Conservation (phyloP, 1,284 basidiomycete genomes). For the Puccinia brachypodii region DNA sequence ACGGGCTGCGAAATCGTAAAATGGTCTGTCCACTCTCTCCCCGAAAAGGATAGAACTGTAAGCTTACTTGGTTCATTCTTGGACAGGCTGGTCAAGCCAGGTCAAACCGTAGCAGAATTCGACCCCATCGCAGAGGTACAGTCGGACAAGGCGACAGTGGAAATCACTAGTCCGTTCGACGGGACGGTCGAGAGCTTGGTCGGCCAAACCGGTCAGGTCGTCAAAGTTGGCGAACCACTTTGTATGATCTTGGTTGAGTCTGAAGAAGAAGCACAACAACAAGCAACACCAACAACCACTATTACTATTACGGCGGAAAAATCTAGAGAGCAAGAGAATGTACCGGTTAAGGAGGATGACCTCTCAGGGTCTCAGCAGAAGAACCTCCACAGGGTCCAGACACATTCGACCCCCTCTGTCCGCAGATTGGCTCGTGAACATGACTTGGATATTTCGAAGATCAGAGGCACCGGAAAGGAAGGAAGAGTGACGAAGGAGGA, state of each 20-base stretch:
- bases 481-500: slow-evolving; percentile 76
- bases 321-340: not conserved
- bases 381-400: slow-evolving; percentile 49
- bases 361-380: slow-evolving; percentile 51
- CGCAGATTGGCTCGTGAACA: slow-evolving; percentile 72
- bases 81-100: slow-evolving; percentile 66
- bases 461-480: slow-evolving; percentile 71
- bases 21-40: slow-evolving; percentile 49
- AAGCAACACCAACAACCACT: not conserved
- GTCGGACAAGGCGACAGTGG: slow-evolving; percentile 90
- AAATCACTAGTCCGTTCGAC: slow-evolving; percentile 85
- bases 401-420: slow-evolving; percentile 74
- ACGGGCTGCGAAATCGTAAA: slow-evolving; percentile 57
- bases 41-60: no score
- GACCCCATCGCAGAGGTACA: slow-evolving; percentile 89
- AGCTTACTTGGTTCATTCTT: not conserved
- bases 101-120: slow-evolving; percentile 69
- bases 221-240: slow-evolving; percentile 78
- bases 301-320: not conserved
- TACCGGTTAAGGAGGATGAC: slow-evolving; percentile 30
- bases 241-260: slow-evolving; percentile 80
- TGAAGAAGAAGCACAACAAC: slow-evolving; percentile 56
- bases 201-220: slow-evolving; percentile 77
- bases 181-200: slow-evolving; percentile 73
- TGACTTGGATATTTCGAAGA: slow-evolving; percentile 62